Base-by-base conservation (phyloP, 139 green algal species). In the Chlamydomonas sphaeroides region DNA sequence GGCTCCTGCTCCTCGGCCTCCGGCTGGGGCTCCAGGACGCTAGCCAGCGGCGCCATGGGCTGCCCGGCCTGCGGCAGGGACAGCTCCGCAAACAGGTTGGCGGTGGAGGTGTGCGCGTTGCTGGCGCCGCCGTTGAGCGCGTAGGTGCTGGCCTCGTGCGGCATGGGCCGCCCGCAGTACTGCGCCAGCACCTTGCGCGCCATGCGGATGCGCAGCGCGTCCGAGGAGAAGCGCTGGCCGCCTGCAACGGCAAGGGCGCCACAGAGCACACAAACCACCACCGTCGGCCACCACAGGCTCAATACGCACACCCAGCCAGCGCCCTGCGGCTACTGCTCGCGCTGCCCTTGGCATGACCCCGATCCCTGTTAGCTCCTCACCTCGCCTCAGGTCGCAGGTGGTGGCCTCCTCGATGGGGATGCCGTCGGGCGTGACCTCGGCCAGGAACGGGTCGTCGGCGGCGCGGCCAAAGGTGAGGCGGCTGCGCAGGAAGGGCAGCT, bases 121-220 rank as follows among this genome's bases (percentile, higher is more conserved):
- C n/a, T n/a, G 41, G 42, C 35, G n/a, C 61, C 61, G 61, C n/a
- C 72, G 26, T 56, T 38, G 30, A 71, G 41, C 1, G 21, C 53
- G 42, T 39, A 53, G 2, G 75, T 51, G 32, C 18, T 38, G 6
- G 33, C 28, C 20, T 49, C 36, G 23, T 56, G 21, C 1, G 76
- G 76, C 76, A 75, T 25, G 5, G 49, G 15, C 10, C 77, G 48
- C 48, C 77, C 77, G 49, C 48, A 67, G 63, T 84, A 84, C 42
- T 76, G 65, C 14, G 78, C 71, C 39, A 90, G 84, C 25, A 90
- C 78, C 79, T 88, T 88, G 57, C 85, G 83, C 2, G 88, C 88
- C 85, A 90, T 89, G 77, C 79, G 88, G 42, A 92, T 87, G 33
- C 85, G 88, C 41, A 92, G 65, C 11, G 84, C 85, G 26, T 92